Base-by-base conservation (phyloP, 2,329 filamentous ascomycete genomes). In the Celoporthe dispersa region DNA sequence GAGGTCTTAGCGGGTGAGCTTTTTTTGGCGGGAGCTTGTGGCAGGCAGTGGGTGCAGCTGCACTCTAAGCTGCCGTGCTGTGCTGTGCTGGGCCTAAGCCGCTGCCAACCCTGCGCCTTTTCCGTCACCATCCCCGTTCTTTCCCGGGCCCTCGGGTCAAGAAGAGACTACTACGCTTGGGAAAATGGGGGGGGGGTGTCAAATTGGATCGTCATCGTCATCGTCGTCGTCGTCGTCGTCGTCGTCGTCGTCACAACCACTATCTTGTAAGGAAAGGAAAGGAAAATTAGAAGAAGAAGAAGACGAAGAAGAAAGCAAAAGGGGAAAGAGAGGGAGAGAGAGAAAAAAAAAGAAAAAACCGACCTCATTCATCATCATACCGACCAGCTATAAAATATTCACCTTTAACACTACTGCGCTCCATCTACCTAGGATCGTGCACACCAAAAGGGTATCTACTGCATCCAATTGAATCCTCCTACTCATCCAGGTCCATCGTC, bases 21-120 rank as follows among this genome's bases (percentile, higher is more conserved):
- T 69, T 70, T 68, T 70, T 71, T 68, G 35, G 67, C 48, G 60
- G 37, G 67, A 64, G 64, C 63, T 57, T 69, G 62, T 63, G 60
- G 35, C 39, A 39, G 35, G 59, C 59, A 37, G n/a, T n/a, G 7
- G 16, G 31, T 9, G 31, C 31, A 16, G 9, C 31, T n/a, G 31
- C 31, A 33, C 31, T 61, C 12, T n/a, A n/a, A 33, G 35, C 57
- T 61, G 57, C 35, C 22, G 60, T 62, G 63, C 61, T 39, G 66
- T 53, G 57, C 67, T 68, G 67, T 16, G 65, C 59, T 68, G 65
- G 59, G 48, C 28, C 69, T 22, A 14, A 66, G 39, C 68, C 51
- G 33, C 55, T 28, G 19, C 35, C n/a, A 63, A 19, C 60, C 59
- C 9, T 61, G 59, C 59, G 39, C 35, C 44, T n/a, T 41, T 14